Percentiles rank a stretch among this genome's conserved stretches.
Evolutionary conservation across 2,329 filamentous ascomycete genomes (phyloP).

Genomic region (Paecilomyces formosus): DNA sequence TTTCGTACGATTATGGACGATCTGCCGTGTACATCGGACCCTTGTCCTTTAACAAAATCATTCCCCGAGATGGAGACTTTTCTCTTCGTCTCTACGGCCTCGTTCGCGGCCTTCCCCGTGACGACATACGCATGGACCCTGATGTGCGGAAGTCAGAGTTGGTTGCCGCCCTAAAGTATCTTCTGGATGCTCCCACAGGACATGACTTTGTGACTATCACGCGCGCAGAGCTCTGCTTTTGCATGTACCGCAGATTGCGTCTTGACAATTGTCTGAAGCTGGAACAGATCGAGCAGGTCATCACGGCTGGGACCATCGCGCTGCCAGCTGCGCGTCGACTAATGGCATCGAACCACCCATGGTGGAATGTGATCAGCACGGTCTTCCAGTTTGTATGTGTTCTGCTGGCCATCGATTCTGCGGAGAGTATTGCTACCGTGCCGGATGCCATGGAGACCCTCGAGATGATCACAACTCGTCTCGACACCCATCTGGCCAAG

Average conservation of each 20-base stretch:
- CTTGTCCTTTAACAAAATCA: slow-evolving; percentile 7
- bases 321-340: slow-evolving; percentile 26
- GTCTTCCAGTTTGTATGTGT: slow-evolving; percentile 38
- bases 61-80: slow-evolving; percentile 9
- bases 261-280: slow-evolving; percentile 29
- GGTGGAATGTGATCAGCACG: slow-evolving; percentile 38
- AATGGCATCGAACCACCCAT: slow-evolving; percentile 27
- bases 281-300: slow-evolving; percentile 28
- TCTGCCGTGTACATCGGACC: slow-evolving; percentile 18
- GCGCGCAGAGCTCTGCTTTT: slow-evolving; percentile 21
- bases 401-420: slow-evolving; percentile 33
- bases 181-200: slow-evolving; percentile 6
- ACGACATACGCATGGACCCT: slow-evolving; percentile 3
- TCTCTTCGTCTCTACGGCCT: slow-evolving; percentile 12
- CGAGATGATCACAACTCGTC: slow-evolving; percentile 26
- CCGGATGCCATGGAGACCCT: slow-evolving; percentile 30
- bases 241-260: slow-evolving; percentile 34
- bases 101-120: slow-evolving; percentile 3
- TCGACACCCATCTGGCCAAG: slow-evolving; percentile 21
- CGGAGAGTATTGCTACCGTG: slow-evolving; percentile 26
- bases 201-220: slow-evolving; percentile 26
- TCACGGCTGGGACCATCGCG: slow-evolving; percentile 25
- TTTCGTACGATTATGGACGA: slow-evolving; percentile 27
- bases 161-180: slow-evolving; percentile 6
- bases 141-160: slow-evolving; percentile 3